Percentiles rank a stretch among this genome's conserved stretches.
Evolutionary conservation across 1,284 basidiomycete genomes (phyloP).

Genomic region (Puccinia novopanici): DNA sequence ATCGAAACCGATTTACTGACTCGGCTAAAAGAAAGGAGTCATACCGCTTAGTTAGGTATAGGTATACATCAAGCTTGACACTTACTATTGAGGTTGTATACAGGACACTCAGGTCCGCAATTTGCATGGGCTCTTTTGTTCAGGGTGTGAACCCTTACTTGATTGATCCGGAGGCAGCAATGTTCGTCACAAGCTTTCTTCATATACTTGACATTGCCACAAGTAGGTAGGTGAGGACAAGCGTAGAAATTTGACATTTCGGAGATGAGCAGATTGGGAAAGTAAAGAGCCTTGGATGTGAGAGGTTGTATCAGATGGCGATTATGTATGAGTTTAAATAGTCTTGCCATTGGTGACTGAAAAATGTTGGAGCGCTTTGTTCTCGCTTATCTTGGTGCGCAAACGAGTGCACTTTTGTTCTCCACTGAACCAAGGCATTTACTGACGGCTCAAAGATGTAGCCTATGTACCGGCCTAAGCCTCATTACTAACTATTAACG

Average conservation of each 20-base stretch:
- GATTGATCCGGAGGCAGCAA: background rate
- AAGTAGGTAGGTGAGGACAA: conserved; percentile 2
- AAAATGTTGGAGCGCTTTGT: too few relatives aligned
- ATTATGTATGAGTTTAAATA: too few relatives aligned
- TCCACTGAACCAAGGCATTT: too few relatives aligned
- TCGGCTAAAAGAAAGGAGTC: background rate
- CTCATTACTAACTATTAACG: too few relatives aligned
- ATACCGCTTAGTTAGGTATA: background rate
- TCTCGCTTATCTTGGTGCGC: too few relatives aligned
- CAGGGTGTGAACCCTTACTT: background rate
- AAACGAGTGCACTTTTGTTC: too few relatives aligned
- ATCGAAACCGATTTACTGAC: background rate
- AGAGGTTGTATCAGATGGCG: too few relatives aligned
- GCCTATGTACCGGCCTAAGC: too few relatives aligned
- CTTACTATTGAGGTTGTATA: conserved; percentile 6
- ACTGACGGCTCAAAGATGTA: too few relatives aligned
- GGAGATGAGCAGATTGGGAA: too few relatives aligned
- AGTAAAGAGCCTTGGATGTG: background rate
- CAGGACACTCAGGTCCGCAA: background rate
- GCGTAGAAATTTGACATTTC: background rate
- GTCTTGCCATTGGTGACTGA: too few relatives aligned
- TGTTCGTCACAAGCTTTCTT: background rate
- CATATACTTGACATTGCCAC: background rate
- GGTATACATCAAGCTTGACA: too few relatives aligned
- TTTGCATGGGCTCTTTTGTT: background rate